Evolutionary conservation across 805 yeast species (phyloP), one percentile per base, ranked within the genome.

Genomic region (Spathaspora arborariae): DNA sequence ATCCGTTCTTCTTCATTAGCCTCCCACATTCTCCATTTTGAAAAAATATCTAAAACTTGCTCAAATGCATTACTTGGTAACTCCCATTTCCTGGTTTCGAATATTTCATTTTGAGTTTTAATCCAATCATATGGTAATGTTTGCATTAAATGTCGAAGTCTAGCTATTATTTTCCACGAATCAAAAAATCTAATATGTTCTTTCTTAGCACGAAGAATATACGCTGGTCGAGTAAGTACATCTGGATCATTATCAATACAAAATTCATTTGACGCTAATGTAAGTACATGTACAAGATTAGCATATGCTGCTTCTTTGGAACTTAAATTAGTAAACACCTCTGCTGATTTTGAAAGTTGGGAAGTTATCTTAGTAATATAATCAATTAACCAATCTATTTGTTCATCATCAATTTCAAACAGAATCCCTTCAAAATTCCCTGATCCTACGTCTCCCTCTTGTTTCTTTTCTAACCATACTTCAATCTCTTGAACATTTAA

Each of bases 1-100:
- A 47, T 47, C 41, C 65, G 48, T 47, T 59, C 58, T 8, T 44
- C 44, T 13, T 50, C 49, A 26, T 81, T 73, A 39, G 86, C 84
- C 56, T 92, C 99, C 97, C 98, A 91, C 49, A 82, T 81, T 70
- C 97, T 79, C 97, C 98, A 94, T 11, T 75, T 70, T 0, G 82
- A 71, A 56, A 90, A 89, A 1, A 82, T 72, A 2, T 73, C 66
- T 20, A 80, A 62, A 2, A 88, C 86, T 13, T 74, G 74, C 7
- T 70, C 67, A 48, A 73, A 70, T 0, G 90, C 90, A 50, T 74
- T 67, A 0, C 49, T 52, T 0, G 88, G 84, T 0, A 79, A 71
- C 15, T 62, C 60, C 70, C 80, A 75, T 0, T 63, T 50, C 11
- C 18, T 9, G 5, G 6, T 4, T 9, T 13, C 11, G 9, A 37